phyloP scores from a whole-genome alignment of 495 filamentous ascomycete species.

The Hyaloscypha bicolor region DNA sequence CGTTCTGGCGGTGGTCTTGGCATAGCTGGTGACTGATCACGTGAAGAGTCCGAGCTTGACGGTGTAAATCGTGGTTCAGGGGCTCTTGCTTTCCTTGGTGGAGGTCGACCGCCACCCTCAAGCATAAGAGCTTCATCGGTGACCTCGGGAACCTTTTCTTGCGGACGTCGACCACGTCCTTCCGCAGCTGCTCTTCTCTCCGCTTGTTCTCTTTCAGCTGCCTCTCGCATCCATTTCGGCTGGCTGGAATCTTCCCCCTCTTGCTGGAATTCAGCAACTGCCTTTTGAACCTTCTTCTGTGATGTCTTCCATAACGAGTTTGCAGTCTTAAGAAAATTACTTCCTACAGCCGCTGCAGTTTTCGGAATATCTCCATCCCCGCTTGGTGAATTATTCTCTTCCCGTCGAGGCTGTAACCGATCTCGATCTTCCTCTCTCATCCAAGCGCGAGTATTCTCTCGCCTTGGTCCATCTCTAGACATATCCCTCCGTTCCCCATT shows the following conservation, averaged over 20 bases:
- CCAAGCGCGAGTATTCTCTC: constrained; percentile 42
- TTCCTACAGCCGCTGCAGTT: constrained; percentile 78
- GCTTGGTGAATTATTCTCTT: constrained; percentile 57
- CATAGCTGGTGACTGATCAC: constrained; percentile 27
- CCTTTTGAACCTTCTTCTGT: constrained; percentile 93
- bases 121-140: constrained; percentile 93
- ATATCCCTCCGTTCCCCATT: constrained; percentile 27
- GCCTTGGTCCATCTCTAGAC: constrained; percentile 35
- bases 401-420: constrained; percentile 46
- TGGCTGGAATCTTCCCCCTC: constrained; percentile 70
- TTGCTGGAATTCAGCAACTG: constrained; percentile 84
- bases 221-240: constrained; percentile 86
- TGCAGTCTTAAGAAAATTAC: constrained; percentile 87
- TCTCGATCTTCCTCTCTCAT: constrained; percentile 37
- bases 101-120: constrained; percentile 62
- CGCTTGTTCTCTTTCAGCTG: constrained; percentile 29
- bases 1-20: constrained; percentile 25
- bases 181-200: constrained; percentile 25
- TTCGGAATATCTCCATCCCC: constrained; percentile 78
- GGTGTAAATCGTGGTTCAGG: constrained; percentile 29
- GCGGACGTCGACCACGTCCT: constrained; percentile 10
- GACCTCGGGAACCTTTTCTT: constrained; percentile 38
- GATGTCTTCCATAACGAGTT: constrained; percentile 92
- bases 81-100: constrained; percentile 36
- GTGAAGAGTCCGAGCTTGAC: constrained; percentile 18